Evolutionary conservation across 495 filamentous ascomycete species (phyloP).

Genomic region (Aspergillus hancockii): DNA sequence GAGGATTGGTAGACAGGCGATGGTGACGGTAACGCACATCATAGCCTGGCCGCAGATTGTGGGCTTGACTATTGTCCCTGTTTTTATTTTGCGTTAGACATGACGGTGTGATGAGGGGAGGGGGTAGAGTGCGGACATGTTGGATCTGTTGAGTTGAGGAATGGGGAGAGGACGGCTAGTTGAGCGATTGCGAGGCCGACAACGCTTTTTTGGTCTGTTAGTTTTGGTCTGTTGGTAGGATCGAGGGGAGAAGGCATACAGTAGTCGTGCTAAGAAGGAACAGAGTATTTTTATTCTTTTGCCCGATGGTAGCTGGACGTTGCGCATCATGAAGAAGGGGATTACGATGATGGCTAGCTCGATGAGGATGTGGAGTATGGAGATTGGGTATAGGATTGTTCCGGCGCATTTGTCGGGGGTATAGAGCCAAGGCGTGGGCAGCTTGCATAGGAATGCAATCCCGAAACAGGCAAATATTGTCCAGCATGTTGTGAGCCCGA

Average conservation of each 20-base stretch:
- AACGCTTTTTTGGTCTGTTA: constrained; percentile 16
- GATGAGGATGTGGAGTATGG: constrained; percentile 26
- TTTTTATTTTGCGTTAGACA: constrained; percentile 3
- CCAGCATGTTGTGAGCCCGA: constrained; percentile 19
- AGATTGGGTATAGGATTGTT: constrained; percentile 26
- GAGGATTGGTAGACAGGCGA: constrained; percentile 37
- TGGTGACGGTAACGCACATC: constrained; percentile 30
- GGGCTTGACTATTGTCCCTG: constrained; percentile 22
- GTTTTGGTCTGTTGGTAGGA: not conserved
- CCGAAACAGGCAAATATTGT: constrained; percentile 24
- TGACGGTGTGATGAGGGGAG: not conserved
- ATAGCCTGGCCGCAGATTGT: constrained; percentile 23
- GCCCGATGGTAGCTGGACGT: constrained; percentile 23
- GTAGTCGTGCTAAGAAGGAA: constrained; percentile 24
- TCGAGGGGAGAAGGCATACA: constrained; percentile 14
- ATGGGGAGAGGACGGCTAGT: constrained; percentile 23
- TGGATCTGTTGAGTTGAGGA: constrained; percentile 22
- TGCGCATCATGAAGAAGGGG: constrained; percentile 30
- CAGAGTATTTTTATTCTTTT: constrained; percentile 26
- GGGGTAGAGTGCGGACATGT: constrained; percentile 20
- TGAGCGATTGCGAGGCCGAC: constrained; percentile 25
- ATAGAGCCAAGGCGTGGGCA: constrained; percentile 27
- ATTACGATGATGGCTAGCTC: constrained; percentile 22
- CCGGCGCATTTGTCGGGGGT: constrained; percentile 25
- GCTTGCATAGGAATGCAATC: constrained; percentile 28